phyloP scores from a whole-genome alignment of 202 grass and related monocot species.

The Carex arenaria region DNA sequence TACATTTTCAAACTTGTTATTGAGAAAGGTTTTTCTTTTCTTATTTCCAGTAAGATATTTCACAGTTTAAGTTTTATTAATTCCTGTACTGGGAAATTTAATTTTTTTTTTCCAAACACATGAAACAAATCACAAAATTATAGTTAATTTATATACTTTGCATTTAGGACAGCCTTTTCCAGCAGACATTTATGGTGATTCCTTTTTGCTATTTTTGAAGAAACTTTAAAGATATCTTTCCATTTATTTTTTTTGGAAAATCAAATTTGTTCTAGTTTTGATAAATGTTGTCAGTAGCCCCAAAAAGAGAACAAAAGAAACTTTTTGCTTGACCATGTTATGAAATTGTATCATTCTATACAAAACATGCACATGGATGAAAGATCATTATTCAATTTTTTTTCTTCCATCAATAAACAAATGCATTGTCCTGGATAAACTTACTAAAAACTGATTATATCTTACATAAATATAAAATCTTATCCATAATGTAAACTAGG shows the following conservation, averaged over 20 bases:
- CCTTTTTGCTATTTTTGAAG: not conserved
- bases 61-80: too few relatives aligned
- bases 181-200: not conserved
- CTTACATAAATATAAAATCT: not conserved
- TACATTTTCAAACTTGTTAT: not conserved
- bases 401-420: not conserved
- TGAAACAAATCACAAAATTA: not conserved
- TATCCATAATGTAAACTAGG: not conserved
- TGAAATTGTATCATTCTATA: not conserved
- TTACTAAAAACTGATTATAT: not conserved
- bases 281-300: too few relatives aligned
- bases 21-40: not conserved
- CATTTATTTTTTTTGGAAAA: not conserved
- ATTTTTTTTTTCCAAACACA: not conserved
- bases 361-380: not conserved
- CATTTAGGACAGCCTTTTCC: not conserved
- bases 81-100: not conserved
- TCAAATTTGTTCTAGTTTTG: not conserved
- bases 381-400: not conserved
- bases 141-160: not conserved
- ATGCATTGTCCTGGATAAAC: not conserved
- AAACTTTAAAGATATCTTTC: not conserved
- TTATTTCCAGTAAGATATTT: not conserved
- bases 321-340: not conserved
- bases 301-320: not conserved